A percentile compares a stretch with the other conserved stretches of the same genome.
Evolutionary conservation across 2,329 filamentous ascomycete genomes (phyloP).

Genomic region (Trichoderma atroviride): DNA sequence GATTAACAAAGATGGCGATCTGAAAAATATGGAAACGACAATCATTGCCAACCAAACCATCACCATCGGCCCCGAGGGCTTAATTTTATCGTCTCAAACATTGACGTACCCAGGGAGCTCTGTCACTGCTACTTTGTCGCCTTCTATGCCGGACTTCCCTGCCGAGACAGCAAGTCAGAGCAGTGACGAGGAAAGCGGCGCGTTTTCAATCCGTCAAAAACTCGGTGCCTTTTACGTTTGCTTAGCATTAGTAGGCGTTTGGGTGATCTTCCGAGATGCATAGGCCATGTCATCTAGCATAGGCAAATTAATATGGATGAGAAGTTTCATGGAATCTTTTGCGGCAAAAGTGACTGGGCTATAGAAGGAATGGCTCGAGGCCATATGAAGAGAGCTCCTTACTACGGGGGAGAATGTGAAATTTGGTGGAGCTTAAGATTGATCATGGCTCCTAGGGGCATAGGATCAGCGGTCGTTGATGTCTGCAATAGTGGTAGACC

Average conservation of each 20-base stretch:
- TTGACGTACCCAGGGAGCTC: constrained; percentile 50
- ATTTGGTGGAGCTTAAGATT: not conserved
- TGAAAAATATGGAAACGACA: constrained; percentile 52
- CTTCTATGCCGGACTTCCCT: constrained; percentile 33
- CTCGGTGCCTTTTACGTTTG: constrained; percentile 35
- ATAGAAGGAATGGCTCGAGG: not conserved
- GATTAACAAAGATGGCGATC: constrained; percentile 49
- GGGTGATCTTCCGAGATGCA: constrained; percentile 33
- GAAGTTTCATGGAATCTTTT: no score
- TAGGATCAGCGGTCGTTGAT: no score
- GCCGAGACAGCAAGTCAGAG: constrained; percentile 34
- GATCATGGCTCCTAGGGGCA: not conserved
- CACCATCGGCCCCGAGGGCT: constrained; percentile 52
- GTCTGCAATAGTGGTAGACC: no score
- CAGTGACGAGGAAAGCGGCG: constrained; percentile 33
- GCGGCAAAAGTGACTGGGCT: not conserved
- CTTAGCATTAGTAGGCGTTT: constrained; percentile 47
- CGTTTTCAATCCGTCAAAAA: constrained; percentile 8
- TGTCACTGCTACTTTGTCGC: constrained; percentile 46
- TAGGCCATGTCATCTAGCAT: not conserved
- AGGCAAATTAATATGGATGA: no score
- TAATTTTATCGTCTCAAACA: constrained; percentile 51
- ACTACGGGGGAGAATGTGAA: no score
- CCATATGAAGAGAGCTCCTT: no score
- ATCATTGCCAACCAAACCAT: constrained; percentile 53